Conservation (phyloP, 768 basidiomycete genomes). For the Mycena albidolilacea region DNA sequence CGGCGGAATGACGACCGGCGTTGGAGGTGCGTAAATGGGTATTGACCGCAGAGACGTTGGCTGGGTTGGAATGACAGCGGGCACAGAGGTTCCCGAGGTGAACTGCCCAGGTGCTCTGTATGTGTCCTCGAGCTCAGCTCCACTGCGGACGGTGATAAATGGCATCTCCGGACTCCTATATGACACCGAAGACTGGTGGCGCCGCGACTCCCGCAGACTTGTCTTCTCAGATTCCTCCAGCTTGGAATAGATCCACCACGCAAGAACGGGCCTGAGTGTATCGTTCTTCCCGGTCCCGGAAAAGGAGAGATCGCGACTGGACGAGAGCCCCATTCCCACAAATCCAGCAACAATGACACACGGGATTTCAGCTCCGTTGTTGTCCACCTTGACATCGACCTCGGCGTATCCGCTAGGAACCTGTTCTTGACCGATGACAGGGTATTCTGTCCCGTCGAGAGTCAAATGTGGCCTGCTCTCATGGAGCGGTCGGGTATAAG, state of each 20-base stretch:
- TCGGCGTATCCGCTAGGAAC: slow-evolving; percentile 17
- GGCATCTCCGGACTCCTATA: too few relatives aligned
- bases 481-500: background rate
- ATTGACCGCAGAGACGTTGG: too few relatives aligned
- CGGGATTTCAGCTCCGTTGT: background rate
- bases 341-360: slow-evolving; percentile 15
- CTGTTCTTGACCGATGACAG: background rate
- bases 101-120: too few relatives aligned
- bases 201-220: background rate
- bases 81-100: too few relatives aligned
- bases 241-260: slow-evolving; percentile 2
- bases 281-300: background rate
- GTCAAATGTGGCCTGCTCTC: background rate
- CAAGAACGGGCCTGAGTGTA: background rate
- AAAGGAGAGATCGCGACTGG: slow-evolving; percentile 7
- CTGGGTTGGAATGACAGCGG: too few relatives aligned
- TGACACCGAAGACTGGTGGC: background rate
- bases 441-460: slow-evolving; percentile 12
- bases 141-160: too few relatives aligned
- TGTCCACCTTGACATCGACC: background rate
- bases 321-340: slow-evolving; percentile 26
- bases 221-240: background rate
- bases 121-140: too few relatives aligned
- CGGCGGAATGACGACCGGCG: too few relatives aligned
- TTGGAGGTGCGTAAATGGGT: too few relatives aligned